A percentile compares a stretch with the other conserved stretches of the same genome.
Conservation (phyloP, 208 protist species). For the Spongospora subterranea region DNA sequence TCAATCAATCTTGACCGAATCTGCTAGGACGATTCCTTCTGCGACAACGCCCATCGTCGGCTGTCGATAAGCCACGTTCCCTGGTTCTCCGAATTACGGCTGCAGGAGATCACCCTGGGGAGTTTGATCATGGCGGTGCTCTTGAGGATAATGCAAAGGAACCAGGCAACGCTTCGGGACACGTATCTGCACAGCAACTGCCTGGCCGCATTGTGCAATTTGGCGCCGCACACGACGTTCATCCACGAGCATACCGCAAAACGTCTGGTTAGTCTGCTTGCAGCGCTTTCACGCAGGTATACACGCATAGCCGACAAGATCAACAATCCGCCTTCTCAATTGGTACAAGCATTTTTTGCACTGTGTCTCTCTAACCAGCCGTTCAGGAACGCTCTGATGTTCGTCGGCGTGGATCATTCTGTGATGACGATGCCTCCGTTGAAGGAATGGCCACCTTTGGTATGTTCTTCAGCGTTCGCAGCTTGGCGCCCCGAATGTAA, state of each 20-base stretch:
- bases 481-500: not conserved
- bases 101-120: conserved; percentile 8
- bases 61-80: not conserved
- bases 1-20: not conserved
- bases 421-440: conserved; percentile 7
- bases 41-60: conserved; percentile 48
- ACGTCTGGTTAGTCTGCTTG: conserved; percentile 41
- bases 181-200: conserved; percentile 30
- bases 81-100: conserved; percentile 33
- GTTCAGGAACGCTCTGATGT: not conserved
- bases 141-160: not conserved
- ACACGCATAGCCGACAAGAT: not conserved
- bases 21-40: conserved; percentile 33
- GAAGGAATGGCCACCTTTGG: not conserved
- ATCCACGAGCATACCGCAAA: conserved; percentile 34
- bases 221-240: not conserved
- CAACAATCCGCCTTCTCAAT: not conserved
- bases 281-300: not conserved
- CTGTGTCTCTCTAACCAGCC: not conserved
- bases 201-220: conserved; percentile 21
- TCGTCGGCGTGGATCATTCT: not conserved
- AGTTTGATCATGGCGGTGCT: conserved; percentile 37
- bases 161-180: conserved; percentile 25
- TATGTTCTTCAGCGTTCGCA: not conserved
- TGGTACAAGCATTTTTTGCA: not conserved